Percentiles rank a stretch among this genome's conserved stretches.
phyloP scores from a whole-genome alignment of 2,329 filamentous ascomycete genomes.

The Diaporthe sp. region DNA sequence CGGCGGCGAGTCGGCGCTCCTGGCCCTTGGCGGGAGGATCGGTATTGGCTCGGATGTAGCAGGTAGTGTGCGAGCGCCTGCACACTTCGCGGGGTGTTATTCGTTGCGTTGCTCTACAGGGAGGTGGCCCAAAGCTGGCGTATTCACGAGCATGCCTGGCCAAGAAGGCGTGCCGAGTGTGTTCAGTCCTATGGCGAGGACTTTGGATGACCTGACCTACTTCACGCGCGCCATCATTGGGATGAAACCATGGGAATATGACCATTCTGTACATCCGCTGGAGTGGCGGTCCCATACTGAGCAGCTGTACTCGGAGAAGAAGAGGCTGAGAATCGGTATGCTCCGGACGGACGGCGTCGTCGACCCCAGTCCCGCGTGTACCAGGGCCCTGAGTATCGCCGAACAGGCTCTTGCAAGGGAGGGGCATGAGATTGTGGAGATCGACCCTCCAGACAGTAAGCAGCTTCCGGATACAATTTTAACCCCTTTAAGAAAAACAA shows the following conservation, averaged over 20 bases:
- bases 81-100: constrained; percentile 92
- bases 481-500: too few species aligned
- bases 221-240: constrained; percentile 84
- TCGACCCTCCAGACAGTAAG: constrained; percentile 70
- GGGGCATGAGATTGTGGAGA: constrained; percentile 81
- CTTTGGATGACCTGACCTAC: constrained; percentile 84
- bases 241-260: constrained; percentile 92
- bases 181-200: constrained; percentile 93
- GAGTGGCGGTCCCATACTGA: constrained; percentile 78
- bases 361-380: constrained; percentile 87
- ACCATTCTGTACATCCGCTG: constrained; percentile 88
- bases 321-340: constrained; percentile 79
- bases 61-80: constrained; percentile 87
- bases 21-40: constrained; percentile 87
- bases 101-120: constrained; percentile 89
- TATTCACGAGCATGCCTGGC: constrained; percentile 90
- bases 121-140: constrained; percentile 88
- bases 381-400: constrained; percentile 79
- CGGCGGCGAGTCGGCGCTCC: constrained; percentile 85
- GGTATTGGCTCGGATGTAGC: constrained; percentile 94
- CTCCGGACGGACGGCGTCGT: constrained; percentile 87
- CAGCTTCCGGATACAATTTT: too few species aligned
- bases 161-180: constrained; percentile 92
- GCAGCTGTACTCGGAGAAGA: constrained; percentile 71
- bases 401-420: constrained; percentile 76